Evolutionary conservation across 1,139 yeast species (phyloP), one percentile per base, ranked within the genome.

Genomic region (Hansenula sp.): DNA sequence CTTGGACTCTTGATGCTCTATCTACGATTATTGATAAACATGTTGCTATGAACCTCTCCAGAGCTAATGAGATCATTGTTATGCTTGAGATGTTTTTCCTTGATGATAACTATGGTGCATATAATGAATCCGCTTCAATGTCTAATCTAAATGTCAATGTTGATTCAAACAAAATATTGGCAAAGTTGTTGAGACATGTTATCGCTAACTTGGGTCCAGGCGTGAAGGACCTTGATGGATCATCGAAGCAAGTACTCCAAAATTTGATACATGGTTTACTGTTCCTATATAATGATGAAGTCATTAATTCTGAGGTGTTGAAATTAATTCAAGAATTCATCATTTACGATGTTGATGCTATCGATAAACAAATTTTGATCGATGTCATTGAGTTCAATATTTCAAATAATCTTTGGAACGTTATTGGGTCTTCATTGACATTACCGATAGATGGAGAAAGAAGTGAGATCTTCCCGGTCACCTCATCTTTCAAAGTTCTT

Each of bases 1-100:
- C 77, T 46, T 84, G 88, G 72, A 74, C 94, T 0, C 61, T 90
- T 49, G 76, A 75, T 42, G 76, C 95, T 0, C 62, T 86, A 33
- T 63, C 75, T 3, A 67, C 75, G 7, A 65, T 86, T 13, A 70
- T 89, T 41, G 79, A 79, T 38, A 68, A 77, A 5, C 85, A 82
- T 44, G 60, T 78, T 39, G 77, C 79, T 11, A 72, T 78, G 44
- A 67, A 65, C 31, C 56, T 68, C 1, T 53, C 59, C 5, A 65
- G 68, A 15, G 67, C 77, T 3, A 53, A 70, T 10, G 70, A 72
- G 40, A 65, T 83, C 1, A 63, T 87, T 1, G 60, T 63, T 1
- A 57, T 76, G 1, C 53, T 87, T 42, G 70, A 71, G 40, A 64
- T 62, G 16, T 57, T 84, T 2, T 74, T 74, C 55, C 50, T 70